These are phyloP conservation scores for Acrocalymma vagum DNA, from an alignment of 2,329 filamentous ascomycete genomes.

Conservation along the genomic window DNA sequence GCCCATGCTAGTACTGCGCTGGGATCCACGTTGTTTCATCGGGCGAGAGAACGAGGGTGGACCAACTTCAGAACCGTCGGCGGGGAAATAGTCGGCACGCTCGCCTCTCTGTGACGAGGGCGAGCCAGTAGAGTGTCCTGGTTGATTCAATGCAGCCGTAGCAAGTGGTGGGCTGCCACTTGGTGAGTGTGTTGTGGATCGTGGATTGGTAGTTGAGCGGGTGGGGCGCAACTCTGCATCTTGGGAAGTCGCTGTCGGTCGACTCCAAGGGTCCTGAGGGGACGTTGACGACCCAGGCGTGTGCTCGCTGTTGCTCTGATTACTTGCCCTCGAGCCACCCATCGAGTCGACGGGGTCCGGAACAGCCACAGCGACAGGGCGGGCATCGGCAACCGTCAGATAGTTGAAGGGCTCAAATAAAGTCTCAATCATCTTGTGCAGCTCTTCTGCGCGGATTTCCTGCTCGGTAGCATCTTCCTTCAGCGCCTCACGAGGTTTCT, in stretches of 20 bases:
- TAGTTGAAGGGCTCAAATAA: slow-evolving; percentile 98
- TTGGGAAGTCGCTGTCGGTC: slow-evolving; percentile 42
- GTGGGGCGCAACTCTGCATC: slow-evolving; percentile 48
- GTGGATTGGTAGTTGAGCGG: slow-evolving; percentile 44
- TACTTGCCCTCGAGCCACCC: slow-evolving; percentile 41
- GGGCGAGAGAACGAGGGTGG: slow-evolving; percentile 48
- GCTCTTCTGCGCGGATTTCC: slow-evolving; percentile 92
- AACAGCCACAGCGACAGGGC: slow-evolving; percentile 47
- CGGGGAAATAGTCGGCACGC: slow-evolving; percentile 44
- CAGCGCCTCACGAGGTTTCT: slow-evolving; percentile 90
- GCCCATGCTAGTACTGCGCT: slow-evolving; percentile 77
- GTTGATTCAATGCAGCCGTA: slow-evolving; percentile 31
- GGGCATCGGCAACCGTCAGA: slow-evolving; percentile 81
- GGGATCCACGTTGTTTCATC: slow-evolving; percentile 62
- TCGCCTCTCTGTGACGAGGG: slow-evolving; percentile 46
- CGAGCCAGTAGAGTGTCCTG: slow-evolving; percentile 29
- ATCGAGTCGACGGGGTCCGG: slow-evolving; percentile 38
- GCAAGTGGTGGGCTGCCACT: slow-evolving; percentile 57
- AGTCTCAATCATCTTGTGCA: slow-evolving; percentile 92
- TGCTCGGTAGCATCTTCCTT: slow-evolving; percentile 95
- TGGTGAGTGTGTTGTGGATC: slow-evolving; percentile 57
- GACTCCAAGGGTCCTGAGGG: slow-evolving; percentile 42
- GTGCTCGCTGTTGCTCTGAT: slow-evolving; percentile 42
- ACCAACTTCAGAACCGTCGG: slow-evolving; percentile 33
- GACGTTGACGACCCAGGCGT: slow-evolving; percentile 40